phyloP scores from a whole-genome alignment of 2,329 filamentous ascomycete genomes.

The Phialemonium atrogriseum region DNA sequence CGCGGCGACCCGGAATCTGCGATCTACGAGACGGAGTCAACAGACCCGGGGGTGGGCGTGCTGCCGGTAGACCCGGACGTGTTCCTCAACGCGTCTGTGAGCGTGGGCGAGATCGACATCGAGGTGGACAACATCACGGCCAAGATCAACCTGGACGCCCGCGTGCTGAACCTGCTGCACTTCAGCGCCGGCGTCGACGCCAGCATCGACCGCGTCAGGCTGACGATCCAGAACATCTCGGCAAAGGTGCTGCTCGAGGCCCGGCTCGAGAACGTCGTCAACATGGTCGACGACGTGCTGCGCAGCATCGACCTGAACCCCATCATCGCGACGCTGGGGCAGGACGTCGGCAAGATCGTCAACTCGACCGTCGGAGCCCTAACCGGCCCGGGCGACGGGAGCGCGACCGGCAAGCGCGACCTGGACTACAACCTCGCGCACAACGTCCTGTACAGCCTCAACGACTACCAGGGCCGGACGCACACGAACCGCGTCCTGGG shows the following conservation, averaged over 20 bases:
- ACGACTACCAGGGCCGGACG: conserved; percentile 47
- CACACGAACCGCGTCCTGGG: conserved; percentile 49
- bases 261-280: conserved; percentile 48
- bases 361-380: conserved; percentile 26
- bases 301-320: conserved; percentile 53
- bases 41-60: conserved; percentile 31
- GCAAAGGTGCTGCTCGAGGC: conserved; percentile 53
- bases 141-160: conserved; percentile 51
- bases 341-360: conserved; percentile 38
- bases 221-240: conserved; percentile 49
- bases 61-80: conserved; percentile 45
- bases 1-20: conserved; percentile 41
- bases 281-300: conserved; percentile 51
- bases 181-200: conserved; percentile 55
- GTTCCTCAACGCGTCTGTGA: conserved; percentile 50
- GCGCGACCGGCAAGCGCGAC: conserved; percentile 13
- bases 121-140: conserved; percentile 51
- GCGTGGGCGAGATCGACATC: conserved; percentile 50
- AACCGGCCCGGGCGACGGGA: conserved; percentile 5
- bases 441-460: conserved; percentile 52
- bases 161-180: conserved; percentile 48
- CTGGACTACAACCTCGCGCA: conserved; percentile 39
- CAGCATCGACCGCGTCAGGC: conserved; percentile 45
- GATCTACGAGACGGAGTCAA: conserved; percentile 45
- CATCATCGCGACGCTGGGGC: conserved; percentile 45